phyloP scores from a whole-genome alignment of 148 eudicot species.

The Camellia granthamiana region DNA sequence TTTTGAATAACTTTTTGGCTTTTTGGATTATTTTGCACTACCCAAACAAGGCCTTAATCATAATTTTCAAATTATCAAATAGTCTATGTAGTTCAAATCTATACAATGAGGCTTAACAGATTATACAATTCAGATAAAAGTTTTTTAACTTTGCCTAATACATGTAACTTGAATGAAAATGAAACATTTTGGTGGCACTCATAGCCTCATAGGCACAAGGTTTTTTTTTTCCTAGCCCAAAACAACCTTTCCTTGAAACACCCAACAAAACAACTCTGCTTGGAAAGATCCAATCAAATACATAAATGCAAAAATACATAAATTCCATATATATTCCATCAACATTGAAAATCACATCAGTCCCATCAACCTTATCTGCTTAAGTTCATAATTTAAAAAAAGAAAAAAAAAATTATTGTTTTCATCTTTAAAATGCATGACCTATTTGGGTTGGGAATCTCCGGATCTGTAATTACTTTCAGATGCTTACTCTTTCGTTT shows the following conservation, averaged over 20 bases:
- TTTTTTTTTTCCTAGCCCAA: not conserved
- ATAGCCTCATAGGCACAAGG: not conserved
- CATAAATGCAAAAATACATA: not conserved
- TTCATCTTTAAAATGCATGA: not conserved
- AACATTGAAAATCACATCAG: not conserved
- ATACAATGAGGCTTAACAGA: too few species aligned
- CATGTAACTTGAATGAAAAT: too few species aligned
- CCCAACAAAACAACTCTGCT: not conserved
- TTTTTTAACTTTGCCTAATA: too few species aligned
- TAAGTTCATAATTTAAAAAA: too few species aligned
- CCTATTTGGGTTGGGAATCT: not conserved
- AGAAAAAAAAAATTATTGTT: not conserved
- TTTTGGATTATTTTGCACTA: too few species aligned
- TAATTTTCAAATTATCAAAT: too few species aligned
- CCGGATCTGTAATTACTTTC: not conserved
- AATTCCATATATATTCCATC: not conserved
- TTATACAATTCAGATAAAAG: too few species aligned
- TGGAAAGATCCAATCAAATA: not conserved
- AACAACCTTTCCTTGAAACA: not conserved
- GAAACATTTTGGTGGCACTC: too few species aligned
- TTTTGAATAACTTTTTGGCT: too few species aligned
- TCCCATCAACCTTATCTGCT: too few species aligned
- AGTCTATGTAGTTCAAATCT: too few species aligned
- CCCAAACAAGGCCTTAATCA: too few species aligned
- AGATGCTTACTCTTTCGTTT: not conserved